A percentile compares a stretch with the other conserved stretches of the same genome.
phyloP scores from a whole-genome alignment of 1,284 basidiomycete species.

The Vanrija sp. region DNA sequence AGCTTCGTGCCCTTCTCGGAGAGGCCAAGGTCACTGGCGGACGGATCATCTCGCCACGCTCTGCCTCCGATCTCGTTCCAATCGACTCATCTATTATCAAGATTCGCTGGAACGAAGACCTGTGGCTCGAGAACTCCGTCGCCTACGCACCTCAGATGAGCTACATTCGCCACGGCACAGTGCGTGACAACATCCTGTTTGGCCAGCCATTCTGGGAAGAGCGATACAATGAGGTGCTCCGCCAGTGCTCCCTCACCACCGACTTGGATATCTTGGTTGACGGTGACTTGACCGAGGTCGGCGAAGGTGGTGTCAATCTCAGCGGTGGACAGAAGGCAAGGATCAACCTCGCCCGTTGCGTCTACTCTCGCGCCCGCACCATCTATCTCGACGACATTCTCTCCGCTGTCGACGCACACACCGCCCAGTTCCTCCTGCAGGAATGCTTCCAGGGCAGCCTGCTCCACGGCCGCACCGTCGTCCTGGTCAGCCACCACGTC shows the following conservation, averaged over 20 bases:
- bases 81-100: constrained; percentile 14
- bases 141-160: constrained; percentile 46
- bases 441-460: constrained; percentile 53
- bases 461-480: constrained; percentile 60
- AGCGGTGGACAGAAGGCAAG: constrained; percentile 60
- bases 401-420: constrained; percentile 48
- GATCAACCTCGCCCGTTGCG: constrained; percentile 71
- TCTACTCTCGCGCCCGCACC: constrained; percentile 70
- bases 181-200: constrained; percentile 48
- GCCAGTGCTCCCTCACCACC: constrained; percentile 36
- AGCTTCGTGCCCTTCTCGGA: constrained; percentile 43
- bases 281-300: constrained; percentile 65
- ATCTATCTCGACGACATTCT: constrained; percentile 52
- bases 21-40: constrained; percentile 34
- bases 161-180: constrained; percentile 46
- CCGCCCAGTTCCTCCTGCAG: constrained; percentile 38
- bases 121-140: constrained; percentile 40
- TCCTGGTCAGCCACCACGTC: constrained; percentile 72
- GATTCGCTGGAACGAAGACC: constrained; percentile 24
- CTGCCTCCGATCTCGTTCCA: constrained; percentile 26
- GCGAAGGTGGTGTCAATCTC: constrained; percentile 70
- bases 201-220: constrained; percentile 46
- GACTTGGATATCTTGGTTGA: constrained; percentile 44
- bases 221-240: constrained; percentile 41
- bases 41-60: constrained; percentile 26